phyloP scores from a whole-genome alignment of 306 rosid species.

The Vigna hirtella region DNA sequence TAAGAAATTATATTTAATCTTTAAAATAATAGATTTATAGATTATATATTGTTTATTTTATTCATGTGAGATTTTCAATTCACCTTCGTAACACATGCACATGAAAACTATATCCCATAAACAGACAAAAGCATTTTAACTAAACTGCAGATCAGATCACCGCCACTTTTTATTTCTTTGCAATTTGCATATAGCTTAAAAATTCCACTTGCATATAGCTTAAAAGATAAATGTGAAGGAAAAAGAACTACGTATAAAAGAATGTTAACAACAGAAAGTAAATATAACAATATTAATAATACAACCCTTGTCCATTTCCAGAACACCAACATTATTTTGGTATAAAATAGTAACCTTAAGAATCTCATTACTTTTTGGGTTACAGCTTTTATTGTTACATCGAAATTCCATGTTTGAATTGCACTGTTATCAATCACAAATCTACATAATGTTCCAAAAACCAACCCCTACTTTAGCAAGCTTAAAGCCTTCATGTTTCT shows the following conservation, averaged over 20 bases:
- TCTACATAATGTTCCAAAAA: neutral
- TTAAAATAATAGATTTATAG: no score
- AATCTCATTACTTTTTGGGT: constrained; percentile 11
- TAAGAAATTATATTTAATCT: no score
- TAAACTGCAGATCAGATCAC: neutral
- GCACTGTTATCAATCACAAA: neutral
- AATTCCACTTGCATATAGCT: no score
- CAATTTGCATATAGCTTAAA: neutral
- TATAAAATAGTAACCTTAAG: neutral
- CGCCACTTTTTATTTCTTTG: neutral
- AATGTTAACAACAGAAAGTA: neutral
- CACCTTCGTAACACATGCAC: no score
- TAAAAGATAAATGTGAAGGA: no score
- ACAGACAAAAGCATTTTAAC: neutral
- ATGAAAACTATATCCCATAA: no score
- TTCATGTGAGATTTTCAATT: no score
- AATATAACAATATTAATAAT: neutral
- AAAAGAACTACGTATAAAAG: neutral
- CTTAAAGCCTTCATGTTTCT: neutral
- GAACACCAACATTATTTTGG: neutral
- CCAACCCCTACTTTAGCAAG: neutral
- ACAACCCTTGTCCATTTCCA: neutral
- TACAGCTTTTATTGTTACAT: constrained; percentile 17
- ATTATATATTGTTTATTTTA: no score
- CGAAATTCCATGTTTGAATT: constrained; percentile 30